Percentiles rank a stretch among this genome's conserved stretches.
These are phyloP conservation scores for Nelumbo lutea DNA, from an alignment of 164 flowering plant species.

Conservation along the genomic window DNA sequence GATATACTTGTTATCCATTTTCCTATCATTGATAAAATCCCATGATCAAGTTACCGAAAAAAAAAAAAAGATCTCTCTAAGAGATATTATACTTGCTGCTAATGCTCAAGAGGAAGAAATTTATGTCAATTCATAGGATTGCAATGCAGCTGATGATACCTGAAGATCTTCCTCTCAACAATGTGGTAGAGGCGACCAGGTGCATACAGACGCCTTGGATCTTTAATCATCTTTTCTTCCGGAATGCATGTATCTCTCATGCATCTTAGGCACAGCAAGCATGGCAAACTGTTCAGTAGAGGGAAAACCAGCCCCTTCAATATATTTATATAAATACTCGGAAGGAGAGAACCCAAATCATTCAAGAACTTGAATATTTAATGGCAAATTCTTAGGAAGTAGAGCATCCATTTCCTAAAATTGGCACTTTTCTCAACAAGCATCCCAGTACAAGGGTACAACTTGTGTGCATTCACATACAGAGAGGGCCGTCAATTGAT, in stretches of 20 bases:
- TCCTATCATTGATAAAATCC: no score
- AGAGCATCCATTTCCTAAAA: not conserved
- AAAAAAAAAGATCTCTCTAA: no score
- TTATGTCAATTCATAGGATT: no score
- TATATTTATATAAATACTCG: not conserved
- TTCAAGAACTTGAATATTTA: not conserved
- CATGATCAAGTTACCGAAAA: no score
- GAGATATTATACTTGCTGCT: no score
- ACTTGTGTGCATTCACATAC: no score
- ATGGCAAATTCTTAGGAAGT: not conserved
- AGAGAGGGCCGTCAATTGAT: no score
- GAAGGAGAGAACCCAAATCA: not conserved
- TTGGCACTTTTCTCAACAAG: no score
- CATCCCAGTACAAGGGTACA: no score
- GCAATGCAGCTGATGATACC: slow-evolving; percentile 33
- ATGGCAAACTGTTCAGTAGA: slow-evolving; percentile 73
- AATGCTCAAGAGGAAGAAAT: no score
- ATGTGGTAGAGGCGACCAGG: slow-evolving; percentile 98
- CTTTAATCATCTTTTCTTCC: slow-evolving; percentile 76
- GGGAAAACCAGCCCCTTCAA: not conserved
- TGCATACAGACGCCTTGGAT: slow-evolving; percentile 96
- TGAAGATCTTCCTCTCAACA: slow-evolving; percentile 87
- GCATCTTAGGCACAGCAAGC: slow-evolving; percentile 83
- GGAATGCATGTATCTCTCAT: slow-evolving; percentile 85
- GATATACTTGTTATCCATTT: no score